These are phyloP conservation scores for Olyra latifolia DNA, from an alignment of 176 grass and related monocot species.

Conservation along the genomic window DNA sequence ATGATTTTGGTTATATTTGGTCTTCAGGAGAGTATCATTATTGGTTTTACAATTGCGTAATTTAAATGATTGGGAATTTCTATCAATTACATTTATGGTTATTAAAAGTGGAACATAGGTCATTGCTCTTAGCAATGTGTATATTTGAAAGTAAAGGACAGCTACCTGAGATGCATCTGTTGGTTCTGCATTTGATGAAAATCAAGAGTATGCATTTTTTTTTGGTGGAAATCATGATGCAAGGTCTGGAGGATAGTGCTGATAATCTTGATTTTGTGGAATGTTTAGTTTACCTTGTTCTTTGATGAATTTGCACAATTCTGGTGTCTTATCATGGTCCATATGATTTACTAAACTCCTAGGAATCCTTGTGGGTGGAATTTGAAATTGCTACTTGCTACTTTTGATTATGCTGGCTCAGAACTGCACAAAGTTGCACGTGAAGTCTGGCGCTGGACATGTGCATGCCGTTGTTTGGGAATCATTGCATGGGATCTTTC, in stretches of 20 bases:
- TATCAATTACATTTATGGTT: neutral
- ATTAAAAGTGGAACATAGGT: neutral
- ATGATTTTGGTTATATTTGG: neutral
- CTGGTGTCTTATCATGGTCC: neutral
- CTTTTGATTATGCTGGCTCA: neutral
- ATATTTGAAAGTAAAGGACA: conserved; percentile 1
- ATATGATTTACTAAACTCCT: neutral
- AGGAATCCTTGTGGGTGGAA: neutral
- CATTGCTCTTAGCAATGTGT: neutral
- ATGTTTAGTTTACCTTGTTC: conserved; percentile 19
- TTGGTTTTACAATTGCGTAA: neutral
- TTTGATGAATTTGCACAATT: conserved; percentile 18
- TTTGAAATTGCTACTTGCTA: conserved; percentile 16
- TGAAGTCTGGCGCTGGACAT: neutral
- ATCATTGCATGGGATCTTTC: neutral
- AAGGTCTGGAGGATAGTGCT: neutral
- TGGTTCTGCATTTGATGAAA: neutral
- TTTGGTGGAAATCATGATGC: conserved; percentile 15
- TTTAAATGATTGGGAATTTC: neutral
- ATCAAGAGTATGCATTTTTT: conserved; percentile 10
- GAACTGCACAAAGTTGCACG: conserved; percentile 12
- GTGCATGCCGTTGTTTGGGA: neutral
- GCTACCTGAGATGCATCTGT: neutral
- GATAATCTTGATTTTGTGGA: conserved; percentile 7
- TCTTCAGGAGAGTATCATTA: neutral